Evolutionary conservation across 1,284 basidiomycete species (phyloP).

Genomic region (Hymenochaete sp.): DNA sequence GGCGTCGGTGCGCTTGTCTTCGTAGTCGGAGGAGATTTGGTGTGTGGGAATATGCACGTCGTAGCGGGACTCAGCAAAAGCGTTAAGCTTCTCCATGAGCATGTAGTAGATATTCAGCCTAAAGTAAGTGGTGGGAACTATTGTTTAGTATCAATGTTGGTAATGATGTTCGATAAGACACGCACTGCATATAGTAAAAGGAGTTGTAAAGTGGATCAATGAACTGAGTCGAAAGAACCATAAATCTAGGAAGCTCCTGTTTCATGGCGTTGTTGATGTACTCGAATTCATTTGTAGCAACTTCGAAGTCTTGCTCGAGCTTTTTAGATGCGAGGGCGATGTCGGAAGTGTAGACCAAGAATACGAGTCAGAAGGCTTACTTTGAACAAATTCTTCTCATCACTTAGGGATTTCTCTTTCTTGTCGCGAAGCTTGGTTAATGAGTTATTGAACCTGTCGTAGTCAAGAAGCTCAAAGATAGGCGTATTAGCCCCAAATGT

Average conservation of each 20-base stretch:
- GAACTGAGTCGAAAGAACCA: slow-evolving; percentile 80
- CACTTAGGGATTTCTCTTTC: slow-evolving; percentile 89
- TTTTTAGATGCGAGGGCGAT: neutral
- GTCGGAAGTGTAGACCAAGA: neutral
- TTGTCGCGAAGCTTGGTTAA: slow-evolving; percentile 93
- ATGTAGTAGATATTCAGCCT: slow-evolving; percentile 93
- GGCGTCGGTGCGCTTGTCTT: slow-evolving; percentile 72
- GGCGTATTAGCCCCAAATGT: slow-evolving; percentile 5
- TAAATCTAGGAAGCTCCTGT: slow-evolving; percentile 86
- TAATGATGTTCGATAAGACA: slow-evolving; percentile 19
- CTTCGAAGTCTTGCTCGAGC: slow-evolving; percentile 97
- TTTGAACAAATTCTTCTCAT: slow-evolving; percentile 95
- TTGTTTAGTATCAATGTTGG: slow-evolving; percentile 8
- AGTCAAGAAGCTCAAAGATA: slow-evolving; percentile 80
- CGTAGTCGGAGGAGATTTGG: slow-evolving; percentile 75
- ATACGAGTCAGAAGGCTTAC: slow-evolving; percentile 33
- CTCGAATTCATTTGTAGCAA: slow-evolving; percentile 93
- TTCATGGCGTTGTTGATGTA: slow-evolving; percentile 93
- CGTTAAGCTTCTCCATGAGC: slow-evolving; percentile 86
- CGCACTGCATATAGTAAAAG: slow-evolving; percentile 99
- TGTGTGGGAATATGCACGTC: slow-evolving; percentile 57
- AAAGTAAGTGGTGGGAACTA: neutral
- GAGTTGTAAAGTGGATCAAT: slow-evolving; percentile 96
- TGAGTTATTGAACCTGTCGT: slow-evolving; percentile 93
- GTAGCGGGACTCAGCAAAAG: slow-evolving; percentile 80